Percentiles rank a stretch among this genome's conserved stretches.
These are phyloP conservation scores for Chrysochromulina tobinii DNA, from an alignment of 78 protist species.

Conservation along the genomic window DNA sequence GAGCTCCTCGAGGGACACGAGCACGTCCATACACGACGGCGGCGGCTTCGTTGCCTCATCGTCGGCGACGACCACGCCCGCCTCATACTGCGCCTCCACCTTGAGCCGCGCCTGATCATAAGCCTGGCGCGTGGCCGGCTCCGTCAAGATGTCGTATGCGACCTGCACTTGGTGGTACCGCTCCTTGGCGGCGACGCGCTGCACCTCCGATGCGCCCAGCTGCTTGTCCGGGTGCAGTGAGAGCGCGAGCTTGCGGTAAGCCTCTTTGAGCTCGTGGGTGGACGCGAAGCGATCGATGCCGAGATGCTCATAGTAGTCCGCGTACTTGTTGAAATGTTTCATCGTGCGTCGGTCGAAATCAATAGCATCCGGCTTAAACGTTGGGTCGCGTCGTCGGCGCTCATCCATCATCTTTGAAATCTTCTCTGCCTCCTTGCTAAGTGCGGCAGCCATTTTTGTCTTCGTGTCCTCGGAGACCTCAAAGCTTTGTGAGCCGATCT, in stretches of 20 bases:
- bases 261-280: neutral
- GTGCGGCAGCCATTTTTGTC: neutral
- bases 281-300: neutral
- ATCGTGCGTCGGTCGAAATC: neutral
- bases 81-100: constrained; percentile 10
- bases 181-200: neutral
- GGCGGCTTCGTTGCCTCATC: constrained; percentile 11
- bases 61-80: neutral
- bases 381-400: constrained; percentile 15
- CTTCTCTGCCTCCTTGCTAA: neutral
- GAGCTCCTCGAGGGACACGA: neutral
- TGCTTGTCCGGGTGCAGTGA: neutral
- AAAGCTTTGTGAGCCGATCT: too few species aligned
- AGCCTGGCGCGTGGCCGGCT: constrained; percentile 10
- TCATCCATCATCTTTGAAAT: neutral
- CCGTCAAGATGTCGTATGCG: neutral
- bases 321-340: neutral
- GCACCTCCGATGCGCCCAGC: neutral
- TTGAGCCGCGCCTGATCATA: neutral
- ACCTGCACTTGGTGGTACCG: neutral
- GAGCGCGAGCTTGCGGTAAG: neutral
- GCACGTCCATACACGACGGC: neutral
- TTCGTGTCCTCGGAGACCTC: too few species aligned
- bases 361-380: neutral
- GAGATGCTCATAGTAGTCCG: neutral